Evolutionary conservation across 345 rosid species (phyloP).

Genomic region (Dipteronia dyeriana): DNA sequence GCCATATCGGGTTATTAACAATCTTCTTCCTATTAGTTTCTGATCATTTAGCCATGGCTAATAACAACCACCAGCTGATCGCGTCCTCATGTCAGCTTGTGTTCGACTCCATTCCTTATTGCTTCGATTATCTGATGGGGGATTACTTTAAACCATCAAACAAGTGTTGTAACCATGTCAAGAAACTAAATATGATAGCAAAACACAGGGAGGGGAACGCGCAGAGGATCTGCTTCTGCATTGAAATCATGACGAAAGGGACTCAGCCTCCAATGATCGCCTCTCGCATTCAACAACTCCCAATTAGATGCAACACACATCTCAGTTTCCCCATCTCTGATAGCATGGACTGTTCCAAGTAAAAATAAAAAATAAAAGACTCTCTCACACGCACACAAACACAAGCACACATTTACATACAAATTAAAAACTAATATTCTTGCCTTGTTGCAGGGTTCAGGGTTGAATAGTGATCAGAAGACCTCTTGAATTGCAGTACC

Average conservation of each 20-base stretch:
- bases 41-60: conserved; percentile 10
- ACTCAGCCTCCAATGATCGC: conserved; percentile 32
- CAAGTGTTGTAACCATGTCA: conserved; percentile 41
- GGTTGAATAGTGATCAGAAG: neutral
- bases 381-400: neutral
- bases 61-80: neutral
- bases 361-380: neutral
- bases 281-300: conserved; percentile 40
- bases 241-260: conserved; percentile 42
- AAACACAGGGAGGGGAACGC: conserved; percentile 34
- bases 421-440: too few species aligned
- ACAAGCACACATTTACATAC: neutral
- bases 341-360: conserved; percentile 40
- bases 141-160: conserved; percentile 27
- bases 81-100: conserved; percentile 34
- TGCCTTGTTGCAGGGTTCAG: neutral
- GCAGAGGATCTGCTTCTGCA: conserved; percentile 38
- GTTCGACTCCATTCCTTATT: conserved; percentile 39
- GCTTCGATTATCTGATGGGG: conserved; percentile 46
- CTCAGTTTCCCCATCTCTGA: conserved; percentile 56
- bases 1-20: neutral
- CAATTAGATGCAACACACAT: conserved; percentile 35
- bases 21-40: conserved; percentile 27
- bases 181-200: conserved; percentile 40
- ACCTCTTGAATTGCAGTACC: neutral